phyloP scores from a whole-genome alignment of 495 filamentous ascomycete genomes.

The Penicillium tannophilum region DNA sequence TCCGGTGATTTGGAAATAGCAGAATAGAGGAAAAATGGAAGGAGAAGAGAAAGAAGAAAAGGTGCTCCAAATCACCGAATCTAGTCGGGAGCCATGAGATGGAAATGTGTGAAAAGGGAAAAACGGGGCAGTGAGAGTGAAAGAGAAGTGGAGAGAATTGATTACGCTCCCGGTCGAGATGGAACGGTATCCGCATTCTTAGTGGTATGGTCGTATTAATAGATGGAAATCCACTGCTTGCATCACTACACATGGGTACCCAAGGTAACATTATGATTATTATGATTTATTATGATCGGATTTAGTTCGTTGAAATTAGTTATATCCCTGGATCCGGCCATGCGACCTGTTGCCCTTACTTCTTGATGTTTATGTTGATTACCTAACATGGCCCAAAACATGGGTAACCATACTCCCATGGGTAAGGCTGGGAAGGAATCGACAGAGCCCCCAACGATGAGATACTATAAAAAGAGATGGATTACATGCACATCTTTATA shows the following conservation, averaged over 20 bases:
- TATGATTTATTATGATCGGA: no score
- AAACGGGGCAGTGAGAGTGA: slow-evolving; percentile 11
- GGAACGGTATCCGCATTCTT: slow-evolving; percentile 23
- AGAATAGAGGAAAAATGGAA: slow-evolving; percentile 9
- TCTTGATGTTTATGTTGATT: no score
- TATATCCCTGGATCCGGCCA: no score
- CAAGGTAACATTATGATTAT: neutral
- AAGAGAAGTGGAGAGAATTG: slow-evolving; percentile 57
- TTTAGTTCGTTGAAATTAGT: no score
- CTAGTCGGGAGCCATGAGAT: slow-evolving; percentile 11
- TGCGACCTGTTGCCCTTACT: no score
- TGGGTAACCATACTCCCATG: no score
- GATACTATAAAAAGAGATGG: no score
- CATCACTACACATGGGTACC: neutral
- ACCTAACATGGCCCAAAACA: no score
- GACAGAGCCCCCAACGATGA: no score
- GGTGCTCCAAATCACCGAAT: slow-evolving; percentile 5
- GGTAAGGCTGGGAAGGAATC: no score
- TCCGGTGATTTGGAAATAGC: slow-evolving; percentile 6
- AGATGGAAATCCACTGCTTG: neutral
- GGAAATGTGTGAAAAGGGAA: slow-evolving; percentile 9
- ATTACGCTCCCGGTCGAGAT: slow-evolving; percentile 5
- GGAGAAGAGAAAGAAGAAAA: slow-evolving; percentile 7
- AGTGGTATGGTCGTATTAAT: slow-evolving; percentile 15
- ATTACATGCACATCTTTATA: no score